Evolutionary conservation across 257 asterid species (phyloP), one percentile per base, ranked within the genome.

Genomic region (Capsicum chinense): DNA sequence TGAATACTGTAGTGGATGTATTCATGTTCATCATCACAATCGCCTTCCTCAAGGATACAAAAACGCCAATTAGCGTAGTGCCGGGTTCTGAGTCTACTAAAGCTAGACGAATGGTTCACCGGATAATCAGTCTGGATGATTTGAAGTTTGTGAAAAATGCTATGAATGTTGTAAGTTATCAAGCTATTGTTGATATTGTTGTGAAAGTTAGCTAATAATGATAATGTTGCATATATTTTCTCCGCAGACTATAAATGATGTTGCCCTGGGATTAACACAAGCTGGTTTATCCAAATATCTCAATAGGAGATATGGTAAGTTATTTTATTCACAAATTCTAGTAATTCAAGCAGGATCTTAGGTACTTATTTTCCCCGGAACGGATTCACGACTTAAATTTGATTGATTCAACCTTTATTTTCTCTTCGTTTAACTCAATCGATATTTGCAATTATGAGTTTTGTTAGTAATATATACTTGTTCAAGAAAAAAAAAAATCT

Each of bases 261-360:
- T 89, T 42, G 92, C 88, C 21, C 62, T 89, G 2, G 92, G 90
- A 63, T 70, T 89, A 21, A 86, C 86, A 21, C 90, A 89, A 70
- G 92, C 88, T 71, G 92, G 88, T 21, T 86, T 89, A 83, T 89
- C 90, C 13, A 83, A 74, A 7, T 89, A 89, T 79, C 92, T 89
- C 42, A 89, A 86, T 10, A 82, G 90, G 74, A 86, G 92, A 89
- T 89, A 87, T 71, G 90, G 92, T 87, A 74, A 81, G 84, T 71
- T 48, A 16, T 19, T 74, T 39, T 52, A 50, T 16, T 52, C 8
- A 76, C 6, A 5, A 35, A 66, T 4, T 66, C 4, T 21, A 0
- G 39, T 39, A 39, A 39, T 39, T 39, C 44, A 39, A 39, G 44
- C 5, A 39, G 44, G 44, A 39, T 39, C 44, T 39, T 5, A 62